Percentiles rank a stretch among this genome's conserved stretches.
These are phyloP conservation scores for Musa troglodytarum DNA, from an alignment of 176 grass and related monocot genomes.

Conservation along the genomic window DNA sequence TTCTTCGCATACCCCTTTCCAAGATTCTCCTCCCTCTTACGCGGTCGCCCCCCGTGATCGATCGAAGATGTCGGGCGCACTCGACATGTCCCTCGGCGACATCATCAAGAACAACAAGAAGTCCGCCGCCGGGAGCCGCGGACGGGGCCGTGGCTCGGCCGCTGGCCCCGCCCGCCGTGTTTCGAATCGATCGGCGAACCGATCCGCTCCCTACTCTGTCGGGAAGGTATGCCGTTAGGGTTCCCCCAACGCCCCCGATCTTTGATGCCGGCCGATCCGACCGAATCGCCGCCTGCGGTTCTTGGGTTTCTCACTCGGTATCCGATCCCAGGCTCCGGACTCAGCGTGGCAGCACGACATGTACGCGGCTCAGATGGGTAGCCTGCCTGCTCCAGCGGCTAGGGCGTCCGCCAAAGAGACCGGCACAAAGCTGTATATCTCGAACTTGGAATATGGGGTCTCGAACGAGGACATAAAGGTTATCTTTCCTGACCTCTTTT, in stretches of 20 bases:
- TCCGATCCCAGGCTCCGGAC: constrained; percentile 79
- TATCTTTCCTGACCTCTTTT: not conserved
- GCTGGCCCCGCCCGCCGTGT: constrained; percentile 29
- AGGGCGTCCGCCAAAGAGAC: constrained; percentile 81
- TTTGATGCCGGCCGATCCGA: constrained; percentile 17
- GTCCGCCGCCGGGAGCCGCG: constrained; percentile 32
- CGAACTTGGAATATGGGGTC: constrained; percentile 86
- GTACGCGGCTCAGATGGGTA: constrained; percentile 27
- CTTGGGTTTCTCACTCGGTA: constrained; percentile 57
- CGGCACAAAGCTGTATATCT: constrained; percentile 80
- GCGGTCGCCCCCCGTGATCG: not conserved
- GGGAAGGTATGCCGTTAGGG: constrained; percentile 53
- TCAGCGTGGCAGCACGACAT: constrained; percentile 80
- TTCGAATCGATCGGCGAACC: constrained; percentile 56
- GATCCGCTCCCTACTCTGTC: constrained; percentile 59
- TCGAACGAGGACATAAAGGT: constrained; percentile 95
- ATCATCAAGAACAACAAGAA: constrained; percentile 99
- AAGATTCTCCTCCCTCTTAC: constrained; percentile 3
- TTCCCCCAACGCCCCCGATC: not conserved
- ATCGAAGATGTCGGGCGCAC: constrained; percentile 52
- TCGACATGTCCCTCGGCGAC: constrained; percentile 93
- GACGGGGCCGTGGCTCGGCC: constrained; percentile 24
- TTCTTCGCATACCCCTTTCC: too few relatives aligned
- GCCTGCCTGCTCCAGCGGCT: constrained; percentile 24
- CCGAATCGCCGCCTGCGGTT: constrained; percentile 23